Evolutionary conservation across 371 early-diverging fungal genomes (phyloP).

Genomic region (Chytridium lagenaria): DNA sequence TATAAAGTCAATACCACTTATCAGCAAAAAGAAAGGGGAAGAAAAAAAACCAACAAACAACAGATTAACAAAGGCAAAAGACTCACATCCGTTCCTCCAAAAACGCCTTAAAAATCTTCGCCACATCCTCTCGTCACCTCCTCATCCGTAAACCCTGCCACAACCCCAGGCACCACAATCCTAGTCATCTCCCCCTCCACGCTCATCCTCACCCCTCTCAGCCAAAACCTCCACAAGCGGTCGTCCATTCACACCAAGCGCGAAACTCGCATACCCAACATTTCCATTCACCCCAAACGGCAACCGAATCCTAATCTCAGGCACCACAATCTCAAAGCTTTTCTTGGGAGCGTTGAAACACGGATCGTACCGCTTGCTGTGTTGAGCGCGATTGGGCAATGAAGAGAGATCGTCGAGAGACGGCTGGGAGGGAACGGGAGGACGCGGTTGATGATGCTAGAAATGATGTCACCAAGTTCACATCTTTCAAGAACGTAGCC

Average conservation of each 20-base stretch:
- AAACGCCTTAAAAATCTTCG: slow-evolving; percentile 22
- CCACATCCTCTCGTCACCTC: slow-evolving; percentile 25
- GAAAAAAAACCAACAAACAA: too few species aligned
- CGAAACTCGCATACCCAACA: neutral
- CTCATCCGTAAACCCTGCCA: slow-evolving; percentile 31
- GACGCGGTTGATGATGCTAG: too few species aligned
- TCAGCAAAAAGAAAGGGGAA: slow-evolving; percentile 1
- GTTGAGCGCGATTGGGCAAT: too few species aligned
- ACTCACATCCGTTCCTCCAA: slow-evolving; percentile 25
- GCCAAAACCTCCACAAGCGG: neutral
- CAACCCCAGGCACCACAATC: neutral
- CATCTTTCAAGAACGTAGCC: neutral
- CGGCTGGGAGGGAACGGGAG: too few species aligned
- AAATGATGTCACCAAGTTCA: neutral
- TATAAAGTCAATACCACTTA: neutral
- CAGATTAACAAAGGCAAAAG: too few species aligned
- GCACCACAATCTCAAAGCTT: neutral
- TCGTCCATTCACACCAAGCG: neutral
- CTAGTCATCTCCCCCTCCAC: neutral
- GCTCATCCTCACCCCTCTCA: neutral
- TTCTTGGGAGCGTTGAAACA: slow-evolving; percentile 3
- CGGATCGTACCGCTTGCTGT: too few species aligned
- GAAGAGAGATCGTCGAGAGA: too few species aligned
- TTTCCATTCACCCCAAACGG: slow-evolving; percentile 4
- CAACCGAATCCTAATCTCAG: neutral